Evolutionary conservation across 805 yeast genomes (phyloP).

Genomic region (Suhomyces emberorum): DNA sequence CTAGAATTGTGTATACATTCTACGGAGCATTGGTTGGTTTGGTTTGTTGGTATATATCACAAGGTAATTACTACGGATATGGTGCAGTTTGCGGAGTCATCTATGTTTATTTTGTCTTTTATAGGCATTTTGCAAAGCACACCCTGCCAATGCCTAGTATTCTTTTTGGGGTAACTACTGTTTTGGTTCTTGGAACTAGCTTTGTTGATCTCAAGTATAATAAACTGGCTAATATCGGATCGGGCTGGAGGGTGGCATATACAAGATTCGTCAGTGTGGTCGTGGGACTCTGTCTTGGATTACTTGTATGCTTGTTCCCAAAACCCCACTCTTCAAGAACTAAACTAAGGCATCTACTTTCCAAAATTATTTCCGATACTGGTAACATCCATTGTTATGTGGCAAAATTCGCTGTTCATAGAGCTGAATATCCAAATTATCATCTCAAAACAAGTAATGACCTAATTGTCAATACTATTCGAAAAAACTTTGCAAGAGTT

Average conservation of each 20-base stretch:
- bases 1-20: constrained; percentile 24
- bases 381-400: constrained; percentile 30
- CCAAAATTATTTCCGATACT: constrained; percentile 20
- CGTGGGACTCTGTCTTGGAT: constrained; percentile 29
- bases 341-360: constrained; percentile 21
- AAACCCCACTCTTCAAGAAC: constrained; percentile 25
- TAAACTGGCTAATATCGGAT: constrained; percentile 21
- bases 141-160: constrained; percentile 23
- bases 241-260: constrained; percentile 27
- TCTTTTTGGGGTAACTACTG: constrained; percentile 24
- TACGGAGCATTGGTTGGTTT: constrained; percentile 28
- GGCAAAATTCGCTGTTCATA: constrained; percentile 22
- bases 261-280: constrained; percentile 25
- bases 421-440: constrained; percentile 18
- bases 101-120: constrained; percentile 19
- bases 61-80: constrained; percentile 33
- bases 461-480: constrained; percentile 16
- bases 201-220: constrained; percentile 24
- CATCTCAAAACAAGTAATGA: constrained; percentile 22
- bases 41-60: constrained; percentile 34
- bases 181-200: constrained; percentile 32
- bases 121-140: constrained; percentile 32
- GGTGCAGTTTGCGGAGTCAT: constrained; percentile 26
- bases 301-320: constrained; percentile 30
- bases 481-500: constrained; percentile 18